phyloP scores from a whole-genome alignment of 805 yeast genomes.

The Lachancea nothofagi region DNA sequence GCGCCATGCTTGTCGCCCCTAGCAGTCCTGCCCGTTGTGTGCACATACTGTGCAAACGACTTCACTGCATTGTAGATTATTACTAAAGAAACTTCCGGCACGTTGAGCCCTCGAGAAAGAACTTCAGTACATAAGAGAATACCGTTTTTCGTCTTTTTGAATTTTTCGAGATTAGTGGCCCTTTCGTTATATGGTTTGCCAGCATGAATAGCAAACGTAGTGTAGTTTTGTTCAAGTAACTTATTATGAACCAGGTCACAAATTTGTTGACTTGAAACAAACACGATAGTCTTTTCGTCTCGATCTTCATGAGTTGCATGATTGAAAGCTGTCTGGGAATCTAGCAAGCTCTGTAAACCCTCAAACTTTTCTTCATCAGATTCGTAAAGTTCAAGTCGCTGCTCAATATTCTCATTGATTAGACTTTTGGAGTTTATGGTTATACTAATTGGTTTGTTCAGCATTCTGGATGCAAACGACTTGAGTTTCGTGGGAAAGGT shows the following conservation, averaged over 20 bases:
- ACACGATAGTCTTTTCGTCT: constrained; percentile 58
- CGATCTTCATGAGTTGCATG: constrained; percentile 23
- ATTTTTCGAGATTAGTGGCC: constrained; percentile 64
- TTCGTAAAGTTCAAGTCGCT: constrained; percentile 56
- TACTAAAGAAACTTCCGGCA: constrained; percentile 76
- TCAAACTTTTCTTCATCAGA: constrained; percentile 51
- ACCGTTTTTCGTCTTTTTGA: constrained; percentile 52
- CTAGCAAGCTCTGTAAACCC: constrained; percentile 50
- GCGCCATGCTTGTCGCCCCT: constrained; percentile 78
- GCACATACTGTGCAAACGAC: constrained; percentile 93
- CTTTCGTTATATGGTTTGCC: constrained; percentile 87
- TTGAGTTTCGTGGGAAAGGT: constrained; percentile 85
- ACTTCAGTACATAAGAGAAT: constrained; percentile 87
- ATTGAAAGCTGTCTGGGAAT: constrained; percentile 27
- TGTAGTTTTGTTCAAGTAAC: constrained; percentile 43
- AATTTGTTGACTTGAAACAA: constrained; percentile 81
- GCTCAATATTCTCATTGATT: constrained; percentile 77
- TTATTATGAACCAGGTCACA: constrained; percentile 66
- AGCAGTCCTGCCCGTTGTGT: constrained; percentile 94
- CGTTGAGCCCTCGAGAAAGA: constrained; percentile 93
- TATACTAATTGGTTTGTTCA: constrained; percentile 65
- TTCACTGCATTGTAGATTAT: constrained; percentile 78
- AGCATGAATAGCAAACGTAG: constrained; percentile 76
- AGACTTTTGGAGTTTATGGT: constrained; percentile 74
- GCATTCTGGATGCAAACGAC: constrained; percentile 58